Evolutionary conservation across 371 early-diverging fungal genomes (phyloP).

Genomic region (Choanephora cucurbitarum): DNA sequence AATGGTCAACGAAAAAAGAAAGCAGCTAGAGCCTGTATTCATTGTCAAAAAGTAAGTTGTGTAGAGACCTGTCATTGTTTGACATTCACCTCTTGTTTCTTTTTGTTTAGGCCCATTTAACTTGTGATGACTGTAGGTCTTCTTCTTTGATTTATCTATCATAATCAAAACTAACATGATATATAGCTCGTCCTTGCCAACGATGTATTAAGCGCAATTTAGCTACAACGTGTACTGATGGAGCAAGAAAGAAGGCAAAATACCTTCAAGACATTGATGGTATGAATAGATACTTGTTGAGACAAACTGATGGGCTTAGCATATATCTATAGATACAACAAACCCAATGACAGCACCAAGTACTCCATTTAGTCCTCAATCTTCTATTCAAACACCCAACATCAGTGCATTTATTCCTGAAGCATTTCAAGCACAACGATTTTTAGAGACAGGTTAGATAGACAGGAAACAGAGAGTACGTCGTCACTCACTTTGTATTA

Average conservation of each 20-base stretch:
- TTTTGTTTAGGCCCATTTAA: slow-evolving; percentile 51
- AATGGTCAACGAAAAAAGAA: slow-evolving; percentile 30
- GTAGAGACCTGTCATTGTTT: no score
- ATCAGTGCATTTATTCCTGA: slow-evolving; percentile 16
- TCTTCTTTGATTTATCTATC: not conserved
- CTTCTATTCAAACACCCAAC: slow-evolving; percentile 16
- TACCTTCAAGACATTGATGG: slow-evolving; percentile 66
- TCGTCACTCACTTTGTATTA: no score
- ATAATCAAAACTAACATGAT: no score
- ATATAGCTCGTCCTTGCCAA: slow-evolving; percentile 76
- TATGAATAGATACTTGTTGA: no score
- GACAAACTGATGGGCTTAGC: slow-evolving; percentile 27
- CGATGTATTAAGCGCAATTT: slow-evolving; percentile 80
- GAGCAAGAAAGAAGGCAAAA: slow-evolving; percentile 82
- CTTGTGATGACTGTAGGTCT: slow-evolving; percentile 62
- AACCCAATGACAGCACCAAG: slow-evolving; percentile 4
- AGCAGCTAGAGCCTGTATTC: slow-evolving; percentile 46
- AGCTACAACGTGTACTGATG: slow-evolving; percentile 73
- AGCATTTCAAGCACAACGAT: slow-evolving; percentile 16
- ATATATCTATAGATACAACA: slow-evolving; percentile 7
- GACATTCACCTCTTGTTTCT: not conserved
- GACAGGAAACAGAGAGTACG: not conserved
- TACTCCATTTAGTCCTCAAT: slow-evolving; percentile 22
- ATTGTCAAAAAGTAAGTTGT: slow-evolving; percentile 54
- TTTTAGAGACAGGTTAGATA: slow-evolving; percentile 14